Evolutionary conservation across 768 basidiomycete species (phyloP), one percentile per base, ranked within the genome.

Genomic region (Lentinus brumalis): DNA sequence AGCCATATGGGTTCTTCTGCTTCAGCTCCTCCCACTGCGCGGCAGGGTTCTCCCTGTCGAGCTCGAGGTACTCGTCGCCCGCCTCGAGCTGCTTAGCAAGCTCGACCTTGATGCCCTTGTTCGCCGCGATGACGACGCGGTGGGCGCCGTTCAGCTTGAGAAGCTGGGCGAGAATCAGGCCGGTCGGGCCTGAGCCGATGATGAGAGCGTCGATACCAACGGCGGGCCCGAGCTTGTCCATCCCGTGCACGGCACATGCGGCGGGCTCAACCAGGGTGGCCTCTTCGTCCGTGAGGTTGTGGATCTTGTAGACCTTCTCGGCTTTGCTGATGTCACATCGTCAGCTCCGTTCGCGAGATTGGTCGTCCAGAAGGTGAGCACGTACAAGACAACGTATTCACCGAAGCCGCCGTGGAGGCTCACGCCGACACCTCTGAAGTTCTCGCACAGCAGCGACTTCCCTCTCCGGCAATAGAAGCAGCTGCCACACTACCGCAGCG

Each of bases 381-480:
- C 88, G 72, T 67, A 93, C 92, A 90, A 92, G 59, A 83, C 84
- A 66, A 94, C 84, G 76, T 94, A 95, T 70, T 94, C 92, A 8
- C 93, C 92, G 71, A 96, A 96, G 30, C 92, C 94, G 59, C 94
- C 94, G 63, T 90, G 86, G 66, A 83, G 76, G 18, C 87, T 89
- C 41, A 94, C 90, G 50, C 94, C 90, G 47, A 94, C 89, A 6
- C 89, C 83, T 57, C 86, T 79, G 75, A 94, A 94, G 77, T 92
- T 81, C 73, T 95, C 93, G 75, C 94, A 96, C 57, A 93, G 77
- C 10, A 95, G 79, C 18, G 85, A 82, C 69, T 91, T 78, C n/a
- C 92, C 93, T 46, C 91, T 84, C 53, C 92, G 85, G 74, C 94
- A 96, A 77, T 86, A 94, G 77, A 94, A 93, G 74, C 94, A 96